Evolutionary conservation across 306 rosid genomes (phyloP).

Genomic region (Cucurbita pepo): DNA sequence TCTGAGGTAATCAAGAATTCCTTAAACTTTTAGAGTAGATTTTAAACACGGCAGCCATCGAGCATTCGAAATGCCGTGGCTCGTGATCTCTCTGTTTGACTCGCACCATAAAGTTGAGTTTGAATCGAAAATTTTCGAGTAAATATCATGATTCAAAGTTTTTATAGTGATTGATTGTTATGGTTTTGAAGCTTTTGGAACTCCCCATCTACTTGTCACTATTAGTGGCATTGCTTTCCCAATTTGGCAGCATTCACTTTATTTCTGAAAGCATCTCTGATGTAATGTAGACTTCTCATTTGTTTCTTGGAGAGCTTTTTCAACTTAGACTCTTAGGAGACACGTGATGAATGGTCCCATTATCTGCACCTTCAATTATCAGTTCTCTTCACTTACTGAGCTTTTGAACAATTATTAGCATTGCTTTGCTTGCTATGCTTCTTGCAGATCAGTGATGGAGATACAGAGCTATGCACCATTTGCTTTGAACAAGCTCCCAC

Average conservation of each 20-base stretch:
- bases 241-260: slow-evolving; percentile 8
- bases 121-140: not conserved
- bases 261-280: slow-evolving; percentile 5
- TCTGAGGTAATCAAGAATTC: slow-evolving; percentile 49
- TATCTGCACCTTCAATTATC: not conserved
- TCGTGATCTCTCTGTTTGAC: too few relatives aligned
- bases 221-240: slow-evolving; percentile 3
- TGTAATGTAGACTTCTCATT: not conserved
- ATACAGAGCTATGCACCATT: slow-evolving; percentile 72
- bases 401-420: not conserved
- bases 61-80: not conserved
- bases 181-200: not conserved
- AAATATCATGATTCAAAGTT: not conserved
- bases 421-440: not conserved
- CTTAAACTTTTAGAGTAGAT: not conserved
- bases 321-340: not conserved
- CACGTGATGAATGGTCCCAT: slow-evolving; percentile 9
- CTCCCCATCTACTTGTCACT: not conserved
- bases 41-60: not conserved
- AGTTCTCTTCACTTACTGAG: not conserved
- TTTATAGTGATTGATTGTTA: not conserved
- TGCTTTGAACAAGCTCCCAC: slow-evolving; percentile 89
- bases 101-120: not conserved
- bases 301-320: slow-evolving; percentile 5
- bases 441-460: slow-evolving; percentile 78